Conservation (phyloP, 2,329 filamentous ascomycete genomes). For the Cadophora malorum region DNA sequence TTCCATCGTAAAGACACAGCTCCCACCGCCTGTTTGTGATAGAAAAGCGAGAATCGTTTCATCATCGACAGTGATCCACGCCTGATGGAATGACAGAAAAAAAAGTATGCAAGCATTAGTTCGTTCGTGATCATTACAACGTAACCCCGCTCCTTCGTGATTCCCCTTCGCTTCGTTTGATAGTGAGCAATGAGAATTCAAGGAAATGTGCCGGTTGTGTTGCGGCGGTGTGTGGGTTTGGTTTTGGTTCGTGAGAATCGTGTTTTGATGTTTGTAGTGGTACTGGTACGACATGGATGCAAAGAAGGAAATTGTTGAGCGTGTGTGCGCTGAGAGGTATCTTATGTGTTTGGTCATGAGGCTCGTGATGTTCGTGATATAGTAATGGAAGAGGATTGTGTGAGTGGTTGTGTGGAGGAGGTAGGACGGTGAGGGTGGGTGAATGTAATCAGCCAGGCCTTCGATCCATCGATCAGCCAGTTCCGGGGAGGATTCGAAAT, state of each 20-base stretch:
- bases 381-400: background rate
- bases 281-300: background rate
- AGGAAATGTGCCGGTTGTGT: constrained; percentile 10
- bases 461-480: constrained; percentile 13
- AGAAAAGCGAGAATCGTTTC: background rate
- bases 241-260: constrained; percentile 30
- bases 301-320: background rate
- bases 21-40: background rate
- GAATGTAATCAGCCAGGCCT: constrained; percentile 10
- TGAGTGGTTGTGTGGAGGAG: background rate
- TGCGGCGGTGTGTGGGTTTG: constrained; percentile 11
- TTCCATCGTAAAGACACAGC: constrained; percentile 10
- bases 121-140: constrained; percentile 30
- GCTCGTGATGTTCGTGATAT: constrained; percentile 19
- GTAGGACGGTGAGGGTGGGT: background rate
- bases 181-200: background rate
- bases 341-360: constrained; percentile 10
- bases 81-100: constrained; percentile 8
- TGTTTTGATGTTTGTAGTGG: constrained; percentile 11
- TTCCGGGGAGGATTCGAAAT: constrained; percentile 13
- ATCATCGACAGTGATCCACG: constrained; percentile 1
- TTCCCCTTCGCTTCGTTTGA: background rate
- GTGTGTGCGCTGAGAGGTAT: constrained; percentile 14
- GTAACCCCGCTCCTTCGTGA: background rate
- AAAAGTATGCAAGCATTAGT: constrained; percentile 23